A percentile compares a stretch with the other conserved stretches of the same genome.
phyloP scores from a whole-genome alignment of 495 filamentous ascomycete genomes.

The Monascus purpureus region DNA sequence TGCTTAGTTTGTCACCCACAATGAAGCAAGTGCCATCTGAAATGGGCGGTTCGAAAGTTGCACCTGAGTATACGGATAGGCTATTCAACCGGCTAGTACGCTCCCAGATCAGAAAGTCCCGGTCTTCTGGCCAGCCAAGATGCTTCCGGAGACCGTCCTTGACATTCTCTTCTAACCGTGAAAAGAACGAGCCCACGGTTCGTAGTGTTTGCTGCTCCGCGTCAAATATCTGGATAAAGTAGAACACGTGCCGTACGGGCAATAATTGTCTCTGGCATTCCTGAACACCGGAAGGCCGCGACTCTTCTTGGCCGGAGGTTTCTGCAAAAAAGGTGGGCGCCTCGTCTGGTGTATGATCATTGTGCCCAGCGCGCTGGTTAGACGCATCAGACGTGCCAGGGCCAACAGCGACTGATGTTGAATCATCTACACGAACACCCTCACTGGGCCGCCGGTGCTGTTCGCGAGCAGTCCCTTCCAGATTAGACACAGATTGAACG shows the following conservation, averaged over 20 bases:
- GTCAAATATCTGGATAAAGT: slow-evolving; percentile 40
- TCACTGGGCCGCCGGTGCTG: background rate
- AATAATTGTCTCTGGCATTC: slow-evolving; percentile 6
- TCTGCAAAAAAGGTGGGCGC: slow-evolving; percentile 1
- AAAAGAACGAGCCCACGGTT: slow-evolving; percentile 41
- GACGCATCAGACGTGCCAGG: too few species aligned
- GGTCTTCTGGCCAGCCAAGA: slow-evolving; percentile 20
- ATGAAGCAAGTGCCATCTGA: slow-evolving; percentile 32
- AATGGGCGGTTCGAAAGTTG: slow-evolving; percentile 24
- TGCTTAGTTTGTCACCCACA: slow-evolving; percentile 28
- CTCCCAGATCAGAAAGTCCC: slow-evolving; percentile 33
- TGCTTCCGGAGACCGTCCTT: slow-evolving; percentile 28
- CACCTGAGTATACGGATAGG: slow-evolving; percentile 23
- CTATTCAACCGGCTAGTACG: slow-evolving; percentile 26
- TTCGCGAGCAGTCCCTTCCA: background rate
- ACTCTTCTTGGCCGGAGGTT: slow-evolving; percentile 1
- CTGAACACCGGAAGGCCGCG: background rate
- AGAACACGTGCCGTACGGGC: slow-evolving; percentile 29
- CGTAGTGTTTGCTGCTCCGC: slow-evolving; percentile 27
- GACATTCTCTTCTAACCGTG: slow-evolving; percentile 29
- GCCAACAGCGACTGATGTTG: too few species aligned
- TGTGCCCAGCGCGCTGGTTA: too few species aligned
- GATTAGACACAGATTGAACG: too few species aligned
- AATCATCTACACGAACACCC: too few species aligned
- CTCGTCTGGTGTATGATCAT: background rate